Evolutionary conservation across 352 stramenopile species (phyloP), one percentile per base, ranked within the genome.

Genomic region (Phytophthora pini): DNA sequence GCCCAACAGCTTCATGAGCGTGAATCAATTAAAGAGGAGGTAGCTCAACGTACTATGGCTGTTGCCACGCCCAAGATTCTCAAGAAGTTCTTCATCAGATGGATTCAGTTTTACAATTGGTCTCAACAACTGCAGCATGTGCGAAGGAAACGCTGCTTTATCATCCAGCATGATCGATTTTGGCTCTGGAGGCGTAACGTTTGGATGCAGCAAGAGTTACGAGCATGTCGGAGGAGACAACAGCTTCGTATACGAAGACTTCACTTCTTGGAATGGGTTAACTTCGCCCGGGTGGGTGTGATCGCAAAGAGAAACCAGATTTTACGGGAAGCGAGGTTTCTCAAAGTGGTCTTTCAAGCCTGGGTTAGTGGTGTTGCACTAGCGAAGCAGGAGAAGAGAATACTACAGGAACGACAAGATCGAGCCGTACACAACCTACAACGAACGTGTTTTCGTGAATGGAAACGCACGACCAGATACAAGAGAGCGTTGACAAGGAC

Each of bases 151-250:
- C 70, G 77, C 8, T 70, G 46, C 0, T 90, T 92, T 44, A 65
- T 90, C 36, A 24, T 79, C 1, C 72, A 87, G 32, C 77, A 93
- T 49, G 67, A 91, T 56, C 56, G 55, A n/a, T 89, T 94, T 49
- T 91, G 80, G 82, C 47, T 55, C 15, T 91, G 86, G 82, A 64
- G 80, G 11, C 70, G 77, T 2, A 75, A 75, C 22, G 54, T 89
- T 4, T 89, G 84, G 79, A 53, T 70, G 9, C 67, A 81, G 24
- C 72, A 91, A 24, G 68, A 90, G 11, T 26, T 92, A 5, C 48
- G 58, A 13, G 41, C 39, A 0, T 68, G 83, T 20, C 62, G 48
- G 3, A 52, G 45, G 9, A 79, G 64, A 4, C 60, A 80, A 0
- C 52, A 77, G 7, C 17, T 55, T 13, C 70, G 69, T 2, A 12